Evolutionary conservation across 2,329 filamentous ascomycete genomes (phyloP).

Genomic region (Alternaria brassicicola): DNA sequence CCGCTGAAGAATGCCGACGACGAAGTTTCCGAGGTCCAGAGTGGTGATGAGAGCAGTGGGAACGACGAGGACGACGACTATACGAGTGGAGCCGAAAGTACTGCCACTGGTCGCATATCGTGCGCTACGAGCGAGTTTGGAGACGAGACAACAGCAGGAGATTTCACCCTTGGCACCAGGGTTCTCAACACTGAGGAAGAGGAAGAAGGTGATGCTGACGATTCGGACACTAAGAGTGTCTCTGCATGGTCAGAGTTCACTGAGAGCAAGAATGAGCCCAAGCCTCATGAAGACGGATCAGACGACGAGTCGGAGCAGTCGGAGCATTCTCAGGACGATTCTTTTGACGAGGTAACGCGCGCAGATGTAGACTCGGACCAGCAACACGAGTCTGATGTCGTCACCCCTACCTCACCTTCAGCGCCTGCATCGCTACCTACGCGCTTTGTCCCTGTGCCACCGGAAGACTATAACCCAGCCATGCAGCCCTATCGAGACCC

Average conservation of each 20-base stretch:
- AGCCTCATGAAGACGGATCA: conserved; percentile 42
- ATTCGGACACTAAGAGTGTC: conserved; percentile 55
- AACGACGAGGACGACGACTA: conserved; percentile 68
- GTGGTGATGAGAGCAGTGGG: conserved; percentile 70
- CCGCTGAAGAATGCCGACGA: conserved; percentile 65
- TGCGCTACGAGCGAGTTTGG: conserved; percentile 68
- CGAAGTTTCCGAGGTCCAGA: conserved; percentile 61
- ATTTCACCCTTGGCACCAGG: conserved; percentile 54
- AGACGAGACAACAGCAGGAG: conserved; percentile 62
- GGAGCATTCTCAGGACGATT: conserved; percentile 44
- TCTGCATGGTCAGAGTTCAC: conserved; percentile 92
- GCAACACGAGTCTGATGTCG: conserved; percentile 48
- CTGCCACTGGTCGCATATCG: conserved; percentile 74
- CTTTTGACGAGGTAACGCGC: conserved; percentile 42
- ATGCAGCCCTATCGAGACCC: conserved; percentile 82
- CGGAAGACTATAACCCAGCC: conserved; percentile 84
- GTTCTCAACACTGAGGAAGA: conserved; percentile 52
- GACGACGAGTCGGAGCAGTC: conserved; percentile 46
- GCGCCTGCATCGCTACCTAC: conserved; percentile 52
- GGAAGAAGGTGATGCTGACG: conserved; percentile 42
- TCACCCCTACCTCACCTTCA: conserved; percentile 57
- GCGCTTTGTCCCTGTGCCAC: conserved; percentile 78
- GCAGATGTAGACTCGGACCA: conserved; percentile 36
- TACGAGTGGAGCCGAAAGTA: conserved; percentile 85
- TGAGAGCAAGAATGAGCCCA: conserved; percentile 71